Percentiles rank a stretch among this genome's conserved stretches.
Evolutionary conservation across 2,329 filamentous ascomycete genomes (phyloP).

Genomic region (Pyrenophora graminea): DNA sequence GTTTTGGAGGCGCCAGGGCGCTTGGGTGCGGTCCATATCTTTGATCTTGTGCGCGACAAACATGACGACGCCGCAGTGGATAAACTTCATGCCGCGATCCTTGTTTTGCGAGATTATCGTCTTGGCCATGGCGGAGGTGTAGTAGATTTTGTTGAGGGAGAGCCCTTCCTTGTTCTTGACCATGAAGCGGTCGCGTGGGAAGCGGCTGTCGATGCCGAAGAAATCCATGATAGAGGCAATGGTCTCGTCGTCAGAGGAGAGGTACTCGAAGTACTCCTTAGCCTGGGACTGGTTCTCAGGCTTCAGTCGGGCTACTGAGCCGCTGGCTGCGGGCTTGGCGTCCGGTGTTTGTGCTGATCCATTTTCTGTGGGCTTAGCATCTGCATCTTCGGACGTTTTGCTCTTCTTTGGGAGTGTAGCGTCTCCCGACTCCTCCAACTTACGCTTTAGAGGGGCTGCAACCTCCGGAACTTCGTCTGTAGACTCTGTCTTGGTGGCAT

Average conservation of each 20-base stretch:
- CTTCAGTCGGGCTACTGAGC: slow-evolving; percentile 43
- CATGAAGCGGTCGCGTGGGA: slow-evolving; percentile 91
- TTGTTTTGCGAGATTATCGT: slow-evolving; percentile 88
- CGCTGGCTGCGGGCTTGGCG: slow-evolving; percentile 19
- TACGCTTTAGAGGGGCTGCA: slow-evolving; percentile 43
- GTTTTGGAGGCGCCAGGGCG: slow-evolving; percentile 90
- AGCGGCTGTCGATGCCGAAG: slow-evolving; percentile 80
- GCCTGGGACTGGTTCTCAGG: slow-evolving; percentile 53
- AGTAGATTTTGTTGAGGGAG: slow-evolving; percentile 94
- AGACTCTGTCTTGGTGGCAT: slow-evolving; percentile 24
- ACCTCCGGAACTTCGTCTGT: slow-evolving; percentile 16
- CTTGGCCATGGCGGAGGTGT: slow-evolving; percentile 81
- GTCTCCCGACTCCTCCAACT: slow-evolving; percentile 46
- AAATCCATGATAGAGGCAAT: slow-evolving; percentile 79
- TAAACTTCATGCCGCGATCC: slow-evolving; percentile 88
- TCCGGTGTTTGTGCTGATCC: slow-evolving; percentile 9
- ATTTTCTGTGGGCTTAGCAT: slow-evolving; percentile 18
- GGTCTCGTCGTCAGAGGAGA: slow-evolving; percentile 73
- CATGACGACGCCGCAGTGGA: slow-evolving; percentile 97
- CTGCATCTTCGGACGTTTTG: slow-evolving; percentile 32
- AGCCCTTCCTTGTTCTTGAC: slow-evolving; percentile 89
- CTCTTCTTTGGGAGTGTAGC: slow-evolving; percentile 36
- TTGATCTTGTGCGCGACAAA: slow-evolving; percentile 73
- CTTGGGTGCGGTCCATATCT: slow-evolving; percentile 92
- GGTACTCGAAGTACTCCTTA: slow-evolving; percentile 95